Percentiles rank a stretch among this genome's conserved stretches.
These are phyloP conservation scores for Corniculantispora saksenae DNA, from an alignment of 2,329 filamentous ascomycete genomes.

Conservation along the genomic window DNA sequence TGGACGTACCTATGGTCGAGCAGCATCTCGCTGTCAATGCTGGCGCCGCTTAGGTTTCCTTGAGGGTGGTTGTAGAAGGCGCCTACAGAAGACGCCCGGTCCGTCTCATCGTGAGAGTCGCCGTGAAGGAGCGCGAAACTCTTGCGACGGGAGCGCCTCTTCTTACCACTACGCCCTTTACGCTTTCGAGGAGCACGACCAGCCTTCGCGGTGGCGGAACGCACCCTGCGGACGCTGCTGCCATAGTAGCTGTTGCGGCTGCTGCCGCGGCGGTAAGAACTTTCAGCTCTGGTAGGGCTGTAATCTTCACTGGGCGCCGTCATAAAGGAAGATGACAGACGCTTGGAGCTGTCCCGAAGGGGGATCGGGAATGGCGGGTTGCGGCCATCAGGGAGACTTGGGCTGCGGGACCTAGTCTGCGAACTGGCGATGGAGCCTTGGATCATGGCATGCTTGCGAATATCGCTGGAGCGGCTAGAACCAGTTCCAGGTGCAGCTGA, in stretches of 20 bases:
- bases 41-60: constrained; percentile 74
- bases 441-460: constrained; percentile 78
- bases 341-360: constrained; percentile 77
- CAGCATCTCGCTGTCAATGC: constrained; percentile 83
- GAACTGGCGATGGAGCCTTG: constrained; percentile 76
- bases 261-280: constrained; percentile 55
- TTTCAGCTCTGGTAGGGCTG: constrained; percentile 69
- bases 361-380: constrained; percentile 92
- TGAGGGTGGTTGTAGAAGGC: constrained; percentile 53
- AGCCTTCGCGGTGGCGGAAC: constrained; percentile 46
- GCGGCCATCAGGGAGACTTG: constrained; percentile 60
- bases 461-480: constrained; percentile 57
- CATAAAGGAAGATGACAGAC: constrained; percentile 58
- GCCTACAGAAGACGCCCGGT: constrained; percentile 35
- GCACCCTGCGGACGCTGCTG: constrained; percentile 76
- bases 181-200: constrained; percentile 53
- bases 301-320: constrained; percentile 72
- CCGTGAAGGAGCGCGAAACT: constrained; percentile 73
- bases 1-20: constrained; percentile 75
- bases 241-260: constrained; percentile 52
- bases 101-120: constrained; percentile 46
- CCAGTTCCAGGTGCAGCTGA: constrained; percentile 35
- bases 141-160: constrained; percentile 73
- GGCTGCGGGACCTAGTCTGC: constrained; percentile 62
- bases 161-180: constrained; percentile 75